A percentile compares a stretch with the other conserved stretches of the same genome.
Evolutionary conservation across 83 land plant species (phyloP).

Genomic region (Picea abies): DNA sequence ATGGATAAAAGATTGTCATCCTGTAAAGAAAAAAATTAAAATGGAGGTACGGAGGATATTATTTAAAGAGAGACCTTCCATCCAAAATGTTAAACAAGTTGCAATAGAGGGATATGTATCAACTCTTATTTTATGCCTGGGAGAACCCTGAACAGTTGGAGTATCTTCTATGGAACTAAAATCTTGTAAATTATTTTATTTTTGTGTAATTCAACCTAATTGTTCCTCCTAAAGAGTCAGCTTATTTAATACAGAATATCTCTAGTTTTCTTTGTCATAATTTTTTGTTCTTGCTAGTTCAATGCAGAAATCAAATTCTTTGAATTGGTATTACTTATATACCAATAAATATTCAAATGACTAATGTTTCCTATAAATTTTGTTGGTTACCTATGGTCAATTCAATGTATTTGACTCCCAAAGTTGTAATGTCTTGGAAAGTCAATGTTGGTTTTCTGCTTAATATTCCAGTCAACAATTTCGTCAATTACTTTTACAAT

Average conservation of each 20-base stretch:
- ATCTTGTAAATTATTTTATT: not conserved
- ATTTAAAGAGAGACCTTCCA: not conserved
- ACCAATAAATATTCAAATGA: not conserved
- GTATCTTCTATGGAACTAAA: not conserved
- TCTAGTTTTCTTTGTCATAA: not conserved
- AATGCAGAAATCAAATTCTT: not conserved
- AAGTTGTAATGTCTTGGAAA: not conserved
- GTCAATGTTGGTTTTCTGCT: not conserved
- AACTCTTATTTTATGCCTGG: conserved; percentile 9
- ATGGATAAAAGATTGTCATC: not conserved
- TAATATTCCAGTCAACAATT: too few species aligned
- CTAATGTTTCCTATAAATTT: not conserved
- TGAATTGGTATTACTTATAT: not conserved
- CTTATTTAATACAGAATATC: not conserved
- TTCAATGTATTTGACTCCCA: not conserved
- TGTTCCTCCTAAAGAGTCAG: not conserved
- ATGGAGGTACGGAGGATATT: not conserved
- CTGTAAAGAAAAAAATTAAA: not conserved
- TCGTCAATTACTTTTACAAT: not conserved
- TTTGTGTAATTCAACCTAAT: not conserved
- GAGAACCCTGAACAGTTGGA: not conserved
- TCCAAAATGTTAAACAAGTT: not conserved
- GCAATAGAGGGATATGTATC: not conserved
- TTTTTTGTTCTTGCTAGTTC: not conserved
- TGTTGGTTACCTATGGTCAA: not conserved